Percentiles rank a stretch among this genome's conserved stretches.
Evolutionary conservation across 2,329 filamentous ascomycete genomes (phyloP).

Genomic region (Verticillium dahliae): DNA sequence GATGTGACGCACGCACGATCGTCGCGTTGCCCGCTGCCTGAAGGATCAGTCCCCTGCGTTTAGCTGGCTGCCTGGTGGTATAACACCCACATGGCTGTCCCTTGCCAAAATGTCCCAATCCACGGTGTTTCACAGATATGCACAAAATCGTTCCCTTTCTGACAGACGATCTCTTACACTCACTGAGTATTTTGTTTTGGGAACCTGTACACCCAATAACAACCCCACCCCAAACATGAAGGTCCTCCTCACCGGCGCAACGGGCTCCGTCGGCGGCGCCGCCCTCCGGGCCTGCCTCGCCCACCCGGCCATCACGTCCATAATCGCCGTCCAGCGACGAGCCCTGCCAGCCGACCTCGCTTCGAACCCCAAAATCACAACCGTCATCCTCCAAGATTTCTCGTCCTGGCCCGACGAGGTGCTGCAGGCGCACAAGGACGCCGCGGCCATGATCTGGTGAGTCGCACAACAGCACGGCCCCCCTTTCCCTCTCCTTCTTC

Average conservation of each 20-base stretch:
- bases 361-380: constrained; percentile 15
- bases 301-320: constrained; percentile 18
- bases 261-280: constrained; percentile 24
- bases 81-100: too few species aligned
- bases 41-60: neutral
- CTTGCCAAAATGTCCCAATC: too few species aligned
- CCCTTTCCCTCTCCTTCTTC: too few species aligned
- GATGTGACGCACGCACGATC: constrained; percentile 17
- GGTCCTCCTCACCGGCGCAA: constrained; percentile 26
- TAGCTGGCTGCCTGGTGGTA: too few species aligned
- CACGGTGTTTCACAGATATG: too few species aligned
- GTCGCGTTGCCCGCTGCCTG: constrained; percentile 2
- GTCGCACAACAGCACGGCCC: neutral
- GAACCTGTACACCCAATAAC: neutral
- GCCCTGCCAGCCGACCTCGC: constrained; percentile 11
- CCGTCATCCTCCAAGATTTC: constrained; percentile 16
- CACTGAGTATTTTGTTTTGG: too few species aligned
- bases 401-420: constrained; percentile 16
- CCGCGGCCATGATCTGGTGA: constrained; percentile 21
- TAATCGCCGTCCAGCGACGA: constrained; percentile 24
- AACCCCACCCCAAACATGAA: constrained; percentile 19
- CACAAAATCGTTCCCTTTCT: too few species aligned
- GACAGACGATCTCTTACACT: too few species aligned
- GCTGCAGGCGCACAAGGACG: constrained; percentile 17
- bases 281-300: constrained; percentile 23